Conservation (phyloP, 306 rosid genomes). For the Quercus cerris region DNA sequence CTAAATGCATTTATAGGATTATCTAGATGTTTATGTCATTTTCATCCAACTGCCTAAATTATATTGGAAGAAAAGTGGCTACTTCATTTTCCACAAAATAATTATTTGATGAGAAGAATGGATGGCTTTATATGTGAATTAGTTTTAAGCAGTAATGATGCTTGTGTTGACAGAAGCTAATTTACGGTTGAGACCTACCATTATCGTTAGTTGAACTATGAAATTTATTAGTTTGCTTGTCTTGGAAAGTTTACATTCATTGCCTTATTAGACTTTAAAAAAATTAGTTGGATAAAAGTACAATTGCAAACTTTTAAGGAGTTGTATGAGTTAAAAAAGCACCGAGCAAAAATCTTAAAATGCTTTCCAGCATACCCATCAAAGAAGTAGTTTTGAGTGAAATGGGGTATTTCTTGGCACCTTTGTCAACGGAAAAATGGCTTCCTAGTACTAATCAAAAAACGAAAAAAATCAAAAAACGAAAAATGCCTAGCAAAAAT, state of each 20-base stretch:
- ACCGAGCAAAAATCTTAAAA: neutral
- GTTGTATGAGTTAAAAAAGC: too few species aligned
- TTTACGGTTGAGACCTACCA: neutral
- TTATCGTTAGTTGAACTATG: neutral
- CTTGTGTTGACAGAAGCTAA: neutral
- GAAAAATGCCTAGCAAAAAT: neutral
- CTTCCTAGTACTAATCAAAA: neutral
- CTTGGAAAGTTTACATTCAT: too few species aligned
- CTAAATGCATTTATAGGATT: neutral
- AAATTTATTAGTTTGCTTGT: neutral
- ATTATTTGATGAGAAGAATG: too few species aligned
- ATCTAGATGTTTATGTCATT: neutral
- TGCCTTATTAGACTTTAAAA: too few species aligned
- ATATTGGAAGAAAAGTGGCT: neutral
- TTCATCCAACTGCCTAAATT: neutral
- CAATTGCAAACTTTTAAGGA: too few species aligned
- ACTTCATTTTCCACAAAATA: neutral
- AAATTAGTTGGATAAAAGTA: too few species aligned
- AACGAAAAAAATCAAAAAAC: too few species aligned
- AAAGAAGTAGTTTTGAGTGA: neutral
- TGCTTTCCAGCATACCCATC: neutral
- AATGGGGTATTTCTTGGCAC: neutral
- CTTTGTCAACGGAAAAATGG: neutral
- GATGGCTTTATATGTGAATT: too few species aligned
- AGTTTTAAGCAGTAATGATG: neutral